These are phyloP conservation scores for Diplodia intermedia DNA, from an alignment of 2,329 filamentous ascomycete genomes.

Conservation along the genomic window DNA sequence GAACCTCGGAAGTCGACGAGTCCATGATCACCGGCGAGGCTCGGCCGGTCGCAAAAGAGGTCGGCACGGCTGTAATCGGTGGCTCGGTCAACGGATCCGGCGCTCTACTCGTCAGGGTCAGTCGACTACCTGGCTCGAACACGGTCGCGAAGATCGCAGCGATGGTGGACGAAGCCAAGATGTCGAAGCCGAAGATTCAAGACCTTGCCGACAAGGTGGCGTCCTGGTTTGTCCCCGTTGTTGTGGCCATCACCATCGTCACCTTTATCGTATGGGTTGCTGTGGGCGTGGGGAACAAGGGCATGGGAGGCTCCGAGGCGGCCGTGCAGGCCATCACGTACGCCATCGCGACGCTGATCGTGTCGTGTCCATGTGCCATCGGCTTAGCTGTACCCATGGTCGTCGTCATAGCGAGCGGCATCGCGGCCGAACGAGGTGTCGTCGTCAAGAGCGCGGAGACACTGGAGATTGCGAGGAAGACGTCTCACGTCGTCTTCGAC, in stretches of 20 bases:
- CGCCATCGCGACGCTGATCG: conserved; percentile 73
- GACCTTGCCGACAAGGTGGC: conserved; percentile 73
- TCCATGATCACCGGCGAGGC: conserved; percentile 80
- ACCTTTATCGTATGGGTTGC: conserved; percentile 72
- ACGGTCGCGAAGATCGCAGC: conserved; percentile 72
- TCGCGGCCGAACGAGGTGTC: conserved; percentile 69
- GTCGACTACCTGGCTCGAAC: conserved; percentile 71
- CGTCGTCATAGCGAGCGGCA: conserved; percentile 72
- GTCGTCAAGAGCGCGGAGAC: conserved; percentile 72
- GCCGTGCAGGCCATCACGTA: conserved; percentile 71
- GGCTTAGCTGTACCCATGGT: conserved; percentile 81
- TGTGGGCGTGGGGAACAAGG: conserved; percentile 53
- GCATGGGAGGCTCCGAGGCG: conserved; percentile 48
- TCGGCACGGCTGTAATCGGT: conserved; percentile 65
- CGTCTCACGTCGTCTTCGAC: conserved; percentile 75
- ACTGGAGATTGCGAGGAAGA: conserved; percentile 68
- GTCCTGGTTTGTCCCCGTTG: conserved; percentile 71
- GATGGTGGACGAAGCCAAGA: conserved; percentile 74
- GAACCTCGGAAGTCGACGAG: conserved; percentile 73
- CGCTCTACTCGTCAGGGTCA: conserved; percentile 60
- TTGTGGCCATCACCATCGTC: conserved; percentile 63
- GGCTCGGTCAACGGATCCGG: conserved; percentile 66
- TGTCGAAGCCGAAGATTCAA: conserved; percentile 72
- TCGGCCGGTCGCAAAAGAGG: conserved; percentile 63
- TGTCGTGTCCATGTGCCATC: conserved; percentile 81